Base-by-base conservation (phyloP, 805 yeast genomes). In the Candida bentonensis region DNA sequence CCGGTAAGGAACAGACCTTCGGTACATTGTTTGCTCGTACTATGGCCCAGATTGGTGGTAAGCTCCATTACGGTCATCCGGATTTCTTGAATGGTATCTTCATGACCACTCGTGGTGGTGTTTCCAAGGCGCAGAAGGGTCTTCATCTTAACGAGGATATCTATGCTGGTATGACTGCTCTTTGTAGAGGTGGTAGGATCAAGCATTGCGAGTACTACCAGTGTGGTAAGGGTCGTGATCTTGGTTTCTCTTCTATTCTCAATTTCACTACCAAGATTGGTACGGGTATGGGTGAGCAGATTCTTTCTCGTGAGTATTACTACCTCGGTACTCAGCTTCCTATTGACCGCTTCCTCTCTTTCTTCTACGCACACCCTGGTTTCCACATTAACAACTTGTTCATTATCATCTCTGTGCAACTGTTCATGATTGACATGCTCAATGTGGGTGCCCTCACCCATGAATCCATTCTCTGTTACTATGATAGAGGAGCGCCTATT, bases 211-310 rank as follows among this genome's bases (percentile, higher is more conserved):
- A 89, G 57, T 89, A 82, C 62, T 87, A 78, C 63, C 97, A 89
- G 61, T 89, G 97, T 64, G 97, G 97, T 25, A 89, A 89, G 60
- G 97, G 97, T 0, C 72, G 97, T 60, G 97, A 89, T 66, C 66
- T 89, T 45, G 97, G 97, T 2, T 89, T 89, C 64, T 82, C 87
- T 1, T 84, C 96, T 0, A 87, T 89, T 51, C 68, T 89, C 52
- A 89, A 88, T 58, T 89, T 89, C 66, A 89, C 96, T 0, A 82
- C 95, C 2, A 89, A 89, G 64, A 88, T 89, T 58, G 97, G 97
- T 2, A 92, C 95, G 39, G 97, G 97, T 42, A 89, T 89, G 97
- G 97, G 97, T 5, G 97, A 89, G 59, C 97, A 89, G 61, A 73
- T 88, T 61, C 64, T 89, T 26, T 85, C 95, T 3, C 72, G 97